A percentile compares a stretch with the other conserved stretches of the same genome.
These are phyloP conservation scores for Naganishia vishniacii DNA, from an alignment of 768 basidiomycete genomes.

Conservation along the genomic window DNA sequence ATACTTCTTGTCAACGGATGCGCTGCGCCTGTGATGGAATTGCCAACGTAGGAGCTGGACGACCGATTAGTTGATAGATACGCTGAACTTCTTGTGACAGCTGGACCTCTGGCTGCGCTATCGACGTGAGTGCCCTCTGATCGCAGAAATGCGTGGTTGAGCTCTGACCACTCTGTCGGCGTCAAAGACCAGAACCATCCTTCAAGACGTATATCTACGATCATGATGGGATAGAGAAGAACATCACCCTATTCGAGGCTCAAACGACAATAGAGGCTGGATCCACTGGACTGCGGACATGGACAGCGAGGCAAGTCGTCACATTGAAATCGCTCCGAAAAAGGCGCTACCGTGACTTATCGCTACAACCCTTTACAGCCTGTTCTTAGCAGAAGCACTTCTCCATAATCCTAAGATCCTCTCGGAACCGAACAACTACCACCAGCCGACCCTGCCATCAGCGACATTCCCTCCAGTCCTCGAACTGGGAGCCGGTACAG, in stretches of 20 bases:
- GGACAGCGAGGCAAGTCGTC: constrained; percentile 31
- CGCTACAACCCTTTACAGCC: not conserved
- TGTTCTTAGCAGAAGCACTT: not conserved
- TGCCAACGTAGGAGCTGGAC: constrained; percentile 34
- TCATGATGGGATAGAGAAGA: not conserved
- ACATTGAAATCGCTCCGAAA: not conserved
- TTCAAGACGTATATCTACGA: constrained; percentile 44
- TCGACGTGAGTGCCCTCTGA: not conserved
- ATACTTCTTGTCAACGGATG: no score
- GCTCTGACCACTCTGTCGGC: no score
- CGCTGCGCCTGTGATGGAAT: not conserved
- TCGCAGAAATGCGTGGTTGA: no score
- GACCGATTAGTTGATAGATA: constrained; percentile 40
- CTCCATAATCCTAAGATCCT: not conserved
- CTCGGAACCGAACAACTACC: not conserved
- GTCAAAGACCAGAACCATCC: constrained; percentile 36
- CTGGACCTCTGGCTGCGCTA: not conserved
- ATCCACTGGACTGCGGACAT: constrained; percentile 46
- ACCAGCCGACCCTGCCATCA: not conserved
- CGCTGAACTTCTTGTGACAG: constrained; percentile 26
- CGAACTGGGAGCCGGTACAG: constrained; percentile 46
- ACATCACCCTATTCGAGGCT: constrained; percentile 45
- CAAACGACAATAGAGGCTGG: constrained; percentile 45
- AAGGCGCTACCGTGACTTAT: no score
- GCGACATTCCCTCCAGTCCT: constrained; percentile 11